Base-by-base conservation (phyloP, 1,139 yeast genomes). In the Pichia sp. region DNA sequence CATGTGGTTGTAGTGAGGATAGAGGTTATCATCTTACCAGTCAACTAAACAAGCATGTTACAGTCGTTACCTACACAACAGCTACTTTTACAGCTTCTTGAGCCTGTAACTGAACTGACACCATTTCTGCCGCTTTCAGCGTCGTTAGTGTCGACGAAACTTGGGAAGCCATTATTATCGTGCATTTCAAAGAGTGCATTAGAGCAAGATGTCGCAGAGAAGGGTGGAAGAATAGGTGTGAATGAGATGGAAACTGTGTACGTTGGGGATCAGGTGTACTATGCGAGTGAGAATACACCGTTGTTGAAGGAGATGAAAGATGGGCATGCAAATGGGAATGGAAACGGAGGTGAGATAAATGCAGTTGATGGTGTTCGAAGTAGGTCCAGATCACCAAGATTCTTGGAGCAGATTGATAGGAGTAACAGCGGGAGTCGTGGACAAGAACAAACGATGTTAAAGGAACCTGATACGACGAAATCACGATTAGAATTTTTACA, bases 111-210 rank as follows among this genome's bases (percentile, higher is more conserved):
- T 4, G 36, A 35, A 21, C 40, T 44, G 9, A 36, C 47, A 1
- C 11, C 28, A 3, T 9, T 31, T 2, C 38, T 35, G 3, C 45
- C 47, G 7, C 30, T 44, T 3, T 40, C 44, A 11, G 45, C 33
- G 4, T 44, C 47, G 4, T 25, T 44, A 9, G 35, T 44, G 8
- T 44, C 47, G 1, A 12, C 35, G 5, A 34, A 34, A 3, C 30
- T 35, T 10, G 37, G 39, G 26, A 44, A 44, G 34, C 45, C 43
- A n/a, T 30, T 44, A 9, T 32, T 44, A 6, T 44, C 47, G 3
- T 44, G 47, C 34, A 33, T 41, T 11, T 44, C 43, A 3, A 44
- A 44, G 15, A 21, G 32, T 10, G 47, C 38, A 0, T 31, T 38
- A 15, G 46, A 43, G 11, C 40, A 40, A 12, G 44, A 43, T 8